Evolutionary conservation across 148 eudicot species (phyloP).

Genomic region (Rhododendron ferrugineum): DNA sequence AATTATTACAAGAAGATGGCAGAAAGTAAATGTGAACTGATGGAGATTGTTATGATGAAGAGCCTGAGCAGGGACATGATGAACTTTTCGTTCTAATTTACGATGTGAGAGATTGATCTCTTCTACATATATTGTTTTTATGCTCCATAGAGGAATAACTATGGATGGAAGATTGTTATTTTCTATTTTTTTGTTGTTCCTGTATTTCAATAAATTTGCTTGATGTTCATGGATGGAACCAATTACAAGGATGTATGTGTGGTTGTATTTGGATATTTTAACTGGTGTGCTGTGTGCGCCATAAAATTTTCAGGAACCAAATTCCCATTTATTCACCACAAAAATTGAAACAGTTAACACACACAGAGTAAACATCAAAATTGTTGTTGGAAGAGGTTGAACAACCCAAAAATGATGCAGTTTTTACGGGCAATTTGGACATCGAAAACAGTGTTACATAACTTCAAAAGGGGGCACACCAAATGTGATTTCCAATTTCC

Average conservation of each 20-base stretch:
- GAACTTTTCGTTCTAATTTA: slow-evolving; percentile 23
- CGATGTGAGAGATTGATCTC: not conserved
- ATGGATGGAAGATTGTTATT: not conserved
- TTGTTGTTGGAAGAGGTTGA: not conserved
- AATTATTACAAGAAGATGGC: slow-evolving; percentile 12
- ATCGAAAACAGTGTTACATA: not conserved
- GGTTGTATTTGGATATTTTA: not conserved
- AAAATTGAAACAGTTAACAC: not conserved
- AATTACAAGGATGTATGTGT: not conserved
- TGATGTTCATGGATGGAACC: not conserved
- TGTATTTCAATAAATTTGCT: not conserved
- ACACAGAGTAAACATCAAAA: not conserved
- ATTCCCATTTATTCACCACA: not conserved
- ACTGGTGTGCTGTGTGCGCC: not conserved
- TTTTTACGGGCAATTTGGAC: not conserved
- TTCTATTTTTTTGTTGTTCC: not conserved
- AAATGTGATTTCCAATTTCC: not conserved
- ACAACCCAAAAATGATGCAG: not conserved
- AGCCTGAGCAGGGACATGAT: slow-evolving; percentile 30
- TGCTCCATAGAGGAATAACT: not conserved
- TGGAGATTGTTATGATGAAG: slow-evolving; percentile 30
- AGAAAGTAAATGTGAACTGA: slow-evolving; percentile 11
- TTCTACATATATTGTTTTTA: not conserved
- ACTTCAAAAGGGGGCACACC: not conserved
- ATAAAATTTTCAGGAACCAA: not conserved